Evolutionary conservation across 2,329 filamentous ascomycete genomes (phyloP), one percentile per base, ranked within the genome.

Genomic region (Stenocarpella maydis): DNA sequence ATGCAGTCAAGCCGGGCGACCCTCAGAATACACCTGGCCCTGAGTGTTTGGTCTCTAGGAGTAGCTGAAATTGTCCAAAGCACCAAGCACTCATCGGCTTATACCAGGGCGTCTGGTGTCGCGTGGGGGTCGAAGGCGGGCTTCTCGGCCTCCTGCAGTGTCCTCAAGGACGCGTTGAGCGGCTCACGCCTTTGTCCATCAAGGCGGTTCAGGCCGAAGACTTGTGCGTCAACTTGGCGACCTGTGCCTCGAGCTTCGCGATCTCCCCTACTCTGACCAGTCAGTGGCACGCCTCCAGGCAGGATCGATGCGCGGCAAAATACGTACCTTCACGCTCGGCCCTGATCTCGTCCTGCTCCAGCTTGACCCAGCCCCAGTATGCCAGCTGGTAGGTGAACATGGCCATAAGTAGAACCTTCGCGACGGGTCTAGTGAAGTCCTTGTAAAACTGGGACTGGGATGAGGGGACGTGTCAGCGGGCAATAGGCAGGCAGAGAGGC

Each of bases 371-470:
- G 17, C 81, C 82, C 82, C 88, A 93, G 80, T 95, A 95, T 17
- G 86, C 80, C n/a, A 92, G 75, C 80, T 96, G 93, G 78, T 95
- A 96, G 2, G 90, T 91, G 76, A 93, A 90, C 67, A 94, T 86
- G 66, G 93, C 92, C 76, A 92, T 86, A 45, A 95, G 84, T 73
- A 93, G 87, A 66, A 90, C 89, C 81, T 94, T 95, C 65, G 88
- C 86, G 54, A 95, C 84, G 3, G 93, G 92, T 1, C 91, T 86
- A 47, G 90, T 88, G 76, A 94, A 94, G 17, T 88, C 89, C 76
- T 88, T 90, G 83, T 94, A 95, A 81, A 95, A 95, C 55, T 85
- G 82, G 61, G 87, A 80, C 87, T 92, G 74, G 28, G 39, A 17
- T 17, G 34, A 45, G 24, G 53, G 64, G 41, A 71, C n/a, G 55